Evolutionary conservation across 257 asterid species (phyloP).

Genomic region (Przewalskia tangutica): DNA sequence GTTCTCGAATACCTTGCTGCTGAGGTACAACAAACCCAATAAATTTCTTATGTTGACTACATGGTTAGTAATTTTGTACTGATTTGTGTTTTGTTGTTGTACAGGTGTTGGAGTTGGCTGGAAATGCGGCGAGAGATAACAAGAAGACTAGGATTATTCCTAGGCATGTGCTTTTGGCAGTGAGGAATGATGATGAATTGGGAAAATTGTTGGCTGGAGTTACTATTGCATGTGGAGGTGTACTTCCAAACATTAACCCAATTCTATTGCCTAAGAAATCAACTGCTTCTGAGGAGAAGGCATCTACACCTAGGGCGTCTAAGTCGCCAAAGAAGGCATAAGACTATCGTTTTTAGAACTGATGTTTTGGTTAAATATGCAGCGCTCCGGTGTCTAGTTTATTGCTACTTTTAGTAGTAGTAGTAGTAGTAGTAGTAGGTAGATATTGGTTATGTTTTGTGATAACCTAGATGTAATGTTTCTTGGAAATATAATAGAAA

Average conservation of each 20-base stretch:
- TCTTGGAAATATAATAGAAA: not conserved
- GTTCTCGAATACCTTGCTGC: conserved; percentile 41
- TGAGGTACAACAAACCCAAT: conserved; percentile 13
- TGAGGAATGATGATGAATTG: not conserved
- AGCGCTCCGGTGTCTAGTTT: not conserved
- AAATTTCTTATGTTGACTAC: not conserved
- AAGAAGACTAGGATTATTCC: not conserved
- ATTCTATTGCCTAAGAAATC: conserved; percentile 35
- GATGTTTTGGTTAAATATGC: not conserved
- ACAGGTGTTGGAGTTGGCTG: not conserved
- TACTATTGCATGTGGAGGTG: conserved; percentile 39
- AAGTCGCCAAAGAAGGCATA: conserved; percentile 17
- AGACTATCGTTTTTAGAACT: not conserved
- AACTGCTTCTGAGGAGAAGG: not conserved
- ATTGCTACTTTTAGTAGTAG: not conserved
- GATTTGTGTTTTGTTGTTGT: not conserved
- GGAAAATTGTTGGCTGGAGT: conserved; percentile 29
- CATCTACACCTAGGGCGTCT: not conserved
- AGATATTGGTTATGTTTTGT: not conserved
- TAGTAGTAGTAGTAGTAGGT: not conserved
- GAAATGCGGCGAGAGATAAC: not conserved
- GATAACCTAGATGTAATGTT: not conserved
- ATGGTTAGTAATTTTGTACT: not conserved
- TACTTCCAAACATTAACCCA: conserved; percentile 33
- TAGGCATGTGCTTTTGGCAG: not conserved